Percentiles rank a stretch among this genome's conserved stretches.
Evolutionary conservation across 257 asterid species (phyloP).

Genomic region (Ajuga chamaepitys): DNA sequence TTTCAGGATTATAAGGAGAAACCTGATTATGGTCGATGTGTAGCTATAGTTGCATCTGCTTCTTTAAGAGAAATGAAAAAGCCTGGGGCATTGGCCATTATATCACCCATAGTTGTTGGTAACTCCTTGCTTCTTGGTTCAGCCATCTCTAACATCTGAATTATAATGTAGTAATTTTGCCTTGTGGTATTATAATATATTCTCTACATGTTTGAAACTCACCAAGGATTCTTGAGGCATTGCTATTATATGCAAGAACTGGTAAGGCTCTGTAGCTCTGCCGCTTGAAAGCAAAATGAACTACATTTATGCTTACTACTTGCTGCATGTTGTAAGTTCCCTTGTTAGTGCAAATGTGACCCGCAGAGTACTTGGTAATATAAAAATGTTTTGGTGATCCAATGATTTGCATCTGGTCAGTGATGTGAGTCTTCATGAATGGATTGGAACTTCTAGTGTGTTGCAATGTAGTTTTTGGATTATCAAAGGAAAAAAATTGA

Average conservation of each 20-base stretch:
- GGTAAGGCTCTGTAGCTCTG: background rate
- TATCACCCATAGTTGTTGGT: constrained; percentile 90
- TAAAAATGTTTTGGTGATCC: background rate
- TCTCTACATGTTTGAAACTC: constrained; percentile 7
- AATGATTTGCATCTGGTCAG: background rate
- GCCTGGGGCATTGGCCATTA: constrained; percentile 96
- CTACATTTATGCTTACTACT: background rate
- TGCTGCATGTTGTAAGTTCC: background rate
- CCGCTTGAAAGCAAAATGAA: background rate
- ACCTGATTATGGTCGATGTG: constrained; percentile 96
- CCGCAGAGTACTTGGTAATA: background rate
- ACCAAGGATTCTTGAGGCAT: background rate
- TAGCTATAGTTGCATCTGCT: constrained; percentile 96
- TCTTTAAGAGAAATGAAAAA: constrained; percentile 98
- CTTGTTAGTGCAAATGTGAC: background rate
- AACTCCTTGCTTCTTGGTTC: constrained; percentile 19
- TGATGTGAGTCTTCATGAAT: background rate
- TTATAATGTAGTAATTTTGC: background rate
- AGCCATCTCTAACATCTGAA: constrained; percentile 1
- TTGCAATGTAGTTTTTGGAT: background rate
- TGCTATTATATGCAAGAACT: background rate
- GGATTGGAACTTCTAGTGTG: background rate
- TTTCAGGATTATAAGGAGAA: constrained; percentile 92
- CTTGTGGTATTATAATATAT: constrained; percentile 1
- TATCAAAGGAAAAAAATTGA: background rate